Evolutionary conservation across 2,329 filamentous ascomycete species (phyloP).

Genomic region (Ophiostoma novo-ulmi): DNA sequence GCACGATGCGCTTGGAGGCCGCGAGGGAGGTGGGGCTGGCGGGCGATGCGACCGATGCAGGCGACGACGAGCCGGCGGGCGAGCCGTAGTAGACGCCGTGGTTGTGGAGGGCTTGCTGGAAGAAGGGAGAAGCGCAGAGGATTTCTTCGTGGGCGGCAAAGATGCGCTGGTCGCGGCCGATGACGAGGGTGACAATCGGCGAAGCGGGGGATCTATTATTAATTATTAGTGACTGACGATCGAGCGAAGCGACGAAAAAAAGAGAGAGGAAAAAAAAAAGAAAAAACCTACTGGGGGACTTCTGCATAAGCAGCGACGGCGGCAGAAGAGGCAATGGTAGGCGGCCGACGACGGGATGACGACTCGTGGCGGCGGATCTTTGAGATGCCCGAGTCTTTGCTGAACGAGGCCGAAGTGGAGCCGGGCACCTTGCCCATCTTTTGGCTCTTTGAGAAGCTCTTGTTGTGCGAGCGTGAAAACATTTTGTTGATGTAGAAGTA

Average conservation of each 20-base stretch:
- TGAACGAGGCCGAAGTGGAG: slow-evolving; percentile 43
- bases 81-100: slow-evolving; percentile 48
- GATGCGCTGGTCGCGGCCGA: slow-evolving; percentile 76
- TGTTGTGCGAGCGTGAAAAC: slow-evolving; percentile 47
- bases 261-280: slow-evolving; percentile 39
- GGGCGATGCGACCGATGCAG: slow-evolving; percentile 30
- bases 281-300: slow-evolving; percentile 24
- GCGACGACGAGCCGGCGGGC: slow-evolving; percentile 14
- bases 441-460: slow-evolving; percentile 51
- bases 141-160: slow-evolving; percentile 90
- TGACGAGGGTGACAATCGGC: slow-evolving; percentile 71
- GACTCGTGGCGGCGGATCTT: slow-evolving; percentile 48
- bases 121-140: slow-evolving; percentile 72
- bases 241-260: background rate
- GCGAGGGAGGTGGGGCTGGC: slow-evolving; percentile 9
- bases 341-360: slow-evolving; percentile 45
- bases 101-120: slow-evolving; percentile 58
- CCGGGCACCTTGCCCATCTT: slow-evolving; percentile 45
- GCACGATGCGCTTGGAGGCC: slow-evolving; percentile 61
- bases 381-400: slow-evolving; percentile 49
- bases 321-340: slow-evolving; percentile 44
- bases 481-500: slow-evolving; percentile 31
- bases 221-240: background rate
- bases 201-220: slow-evolving; percentile 38
- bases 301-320: slow-evolving; percentile 30